phyloP scores from a whole-genome alignment of 768 basidiomycete genomes.

The Sutorius australiensis region DNA sequence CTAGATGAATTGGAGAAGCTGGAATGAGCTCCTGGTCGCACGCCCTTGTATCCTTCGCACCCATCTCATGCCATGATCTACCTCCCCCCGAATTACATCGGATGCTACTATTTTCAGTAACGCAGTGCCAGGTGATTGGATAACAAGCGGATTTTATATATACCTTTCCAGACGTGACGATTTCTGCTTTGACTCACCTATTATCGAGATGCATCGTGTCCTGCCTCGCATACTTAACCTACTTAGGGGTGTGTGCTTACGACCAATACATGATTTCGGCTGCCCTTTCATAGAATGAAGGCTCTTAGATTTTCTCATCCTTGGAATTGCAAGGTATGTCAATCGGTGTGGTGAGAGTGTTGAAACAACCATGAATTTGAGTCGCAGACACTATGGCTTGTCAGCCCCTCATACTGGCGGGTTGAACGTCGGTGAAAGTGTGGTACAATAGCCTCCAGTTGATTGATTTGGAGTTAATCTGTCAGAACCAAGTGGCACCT shows the following conservation, averaged over 20 bases:
- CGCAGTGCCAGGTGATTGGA: neutral
- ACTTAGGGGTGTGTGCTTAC: neutral
- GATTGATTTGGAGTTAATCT: neutral
- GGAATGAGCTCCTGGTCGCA: slow-evolving; percentile 46
- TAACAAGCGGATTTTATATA: neutral
- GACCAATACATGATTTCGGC: neutral
- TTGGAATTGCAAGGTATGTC: slow-evolving; percentile 3
- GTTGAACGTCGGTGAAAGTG: neutral
- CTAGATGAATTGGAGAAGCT: slow-evolving; percentile 92
- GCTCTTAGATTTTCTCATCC: neutral
- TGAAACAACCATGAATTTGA: neutral
- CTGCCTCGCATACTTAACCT: neutral
- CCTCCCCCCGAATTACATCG: slow-evolving; percentile 4
- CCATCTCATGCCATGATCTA: slow-evolving; percentile 5
- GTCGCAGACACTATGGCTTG: neutral
- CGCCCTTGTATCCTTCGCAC: slow-evolving; percentile 7
- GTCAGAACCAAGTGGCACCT: neutral
- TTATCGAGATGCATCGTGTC: neutral
- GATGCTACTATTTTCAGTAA: slow-evolving; percentile 8
- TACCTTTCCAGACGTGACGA: neutral
- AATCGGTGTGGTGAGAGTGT: neutral
- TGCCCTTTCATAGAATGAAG: neutral
- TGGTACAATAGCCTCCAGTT: neutral
- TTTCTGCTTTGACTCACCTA: neutral
- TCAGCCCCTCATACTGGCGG: neutral